Evolutionary conservation across 371 early-diverging fungal species (phyloP), one percentile per base, ranked within the genome.

Genomic region (Mucor plumbeus): DNA sequence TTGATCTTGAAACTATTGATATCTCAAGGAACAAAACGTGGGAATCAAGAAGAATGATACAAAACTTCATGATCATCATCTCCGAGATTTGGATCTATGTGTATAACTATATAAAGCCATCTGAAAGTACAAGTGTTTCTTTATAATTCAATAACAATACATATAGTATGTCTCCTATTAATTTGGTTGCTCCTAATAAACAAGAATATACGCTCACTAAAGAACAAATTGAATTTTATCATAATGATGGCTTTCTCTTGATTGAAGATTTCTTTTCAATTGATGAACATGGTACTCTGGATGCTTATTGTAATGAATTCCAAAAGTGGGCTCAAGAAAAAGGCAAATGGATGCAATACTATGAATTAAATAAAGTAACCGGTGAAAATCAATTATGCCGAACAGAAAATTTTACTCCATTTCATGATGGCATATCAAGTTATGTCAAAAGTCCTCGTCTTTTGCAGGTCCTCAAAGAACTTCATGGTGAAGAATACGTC

Each of bases 291-390:
- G 66, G 61, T 8, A 56, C 67, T 8, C 68, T 86, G 9, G 68
- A 71, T 41, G 62, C 48, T n/a, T 76, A 75, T 35, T 80, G 79
- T 38, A 48, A 73, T 4, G 73, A 78, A 35, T 75, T 85, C 64
- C 78, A 77, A 60, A 72, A 69, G 56, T 84, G 85, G 87, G 75
- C 77, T n/a, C 72, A 84, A 31, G 73, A 76, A 40, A 84, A 84
- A 19, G 84, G 81, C 5, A 87, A 87, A 53, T 87, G 87, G 84
- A 87, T 87, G 87, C 81, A 84, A 68, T 87, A 85, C 66, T 84
- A 87, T 70, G 87, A 85, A 65, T 59, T 60, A 21, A 83, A 83
- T 69, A 77, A 74, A 21, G 40, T 39, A 13, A 77, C 78, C 10
- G 75, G 72, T 39, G 70, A 75, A 36, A 74, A 68, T 21, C 81